A percentile compares a stretch with the other conserved stretches of the same genome.
These are phyloP conservation scores for Podospora didyma DNA, from an alignment of 495 filamentous ascomycete genomes.

Conservation along the genomic window DNA sequence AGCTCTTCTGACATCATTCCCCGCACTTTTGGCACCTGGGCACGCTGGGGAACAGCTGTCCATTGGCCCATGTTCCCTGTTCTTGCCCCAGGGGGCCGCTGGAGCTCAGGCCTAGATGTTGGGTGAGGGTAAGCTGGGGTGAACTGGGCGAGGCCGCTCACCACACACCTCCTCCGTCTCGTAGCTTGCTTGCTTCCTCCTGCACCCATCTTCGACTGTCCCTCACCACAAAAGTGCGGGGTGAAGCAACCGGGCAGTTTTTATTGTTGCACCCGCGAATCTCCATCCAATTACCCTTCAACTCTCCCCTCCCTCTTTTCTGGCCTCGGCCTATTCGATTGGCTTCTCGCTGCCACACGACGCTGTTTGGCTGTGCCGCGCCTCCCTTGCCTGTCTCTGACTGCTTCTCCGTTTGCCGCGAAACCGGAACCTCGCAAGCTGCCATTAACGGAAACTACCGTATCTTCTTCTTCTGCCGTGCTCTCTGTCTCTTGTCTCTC, in stretches of 20 bases:
- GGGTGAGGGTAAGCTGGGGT: not conserved
- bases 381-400: slow-evolving; percentile 8
- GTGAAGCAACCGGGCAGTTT: slow-evolving; percentile 11
- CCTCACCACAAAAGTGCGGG: slow-evolving; percentile 27
- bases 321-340: slow-evolving; percentile 8
- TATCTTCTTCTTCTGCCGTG: slow-evolving; percentile 13
- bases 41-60: not conserved
- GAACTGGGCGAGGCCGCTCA: too few species aligned
- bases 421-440: slow-evolving; percentile 8
- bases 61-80: not conserved
- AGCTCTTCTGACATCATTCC: slow-evolving; percentile 29
- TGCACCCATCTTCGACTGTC: slow-evolving; percentile 3
- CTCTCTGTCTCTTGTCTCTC: not conserved
- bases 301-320: slow-evolving; percentile 20
- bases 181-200: not conserved
- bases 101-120: not conserved
- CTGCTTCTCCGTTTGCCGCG: slow-evolving; percentile 4
- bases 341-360: slow-evolving; percentile 9
- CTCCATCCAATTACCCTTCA: slow-evolving; percentile 28
- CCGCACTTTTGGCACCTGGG: slow-evolving; percentile 10
- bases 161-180: not conserved
- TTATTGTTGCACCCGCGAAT: slow-evolving; percentile 9
- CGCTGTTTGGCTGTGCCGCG: not conserved
- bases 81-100: not conserved
- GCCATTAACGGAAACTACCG: slow-evolving; percentile 8